Conservation (phyloP, 805 yeast genomes). For the Metschnikowia orientalis region DNA sequence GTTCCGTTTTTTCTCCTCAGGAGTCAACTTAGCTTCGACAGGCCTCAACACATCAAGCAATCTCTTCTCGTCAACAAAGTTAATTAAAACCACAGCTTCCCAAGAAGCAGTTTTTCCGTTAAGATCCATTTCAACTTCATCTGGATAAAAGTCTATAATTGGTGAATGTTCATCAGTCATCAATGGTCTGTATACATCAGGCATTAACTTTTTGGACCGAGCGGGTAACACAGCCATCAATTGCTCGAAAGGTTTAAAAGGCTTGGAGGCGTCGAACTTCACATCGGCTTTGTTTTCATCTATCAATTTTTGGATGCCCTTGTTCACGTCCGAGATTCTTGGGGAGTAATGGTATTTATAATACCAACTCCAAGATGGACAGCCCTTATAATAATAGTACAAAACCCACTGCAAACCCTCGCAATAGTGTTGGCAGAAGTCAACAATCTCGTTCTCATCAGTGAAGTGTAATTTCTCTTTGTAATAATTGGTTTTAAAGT, state of each 20-base stretch:
- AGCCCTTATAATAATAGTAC: constrained; percentile 83
- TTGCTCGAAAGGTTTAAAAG: constrained; percentile 92
- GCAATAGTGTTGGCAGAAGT: constrained; percentile 71
- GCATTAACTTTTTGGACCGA: constrained; percentile 77
- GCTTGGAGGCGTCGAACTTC: constrained; percentile 63
- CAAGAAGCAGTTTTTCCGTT: constrained; percentile 95
- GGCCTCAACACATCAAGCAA: constrained; percentile 71
- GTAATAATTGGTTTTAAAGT: constrained; percentile 87
- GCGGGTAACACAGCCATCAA: constrained; percentile 97
- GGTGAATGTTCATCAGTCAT: constrained; percentile 88
- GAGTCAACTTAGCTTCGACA: constrained; percentile 52
- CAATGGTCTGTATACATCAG: constrained; percentile 67
- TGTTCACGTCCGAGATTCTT: constrained; percentile 78
- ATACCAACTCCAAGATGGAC: constrained; percentile 96
- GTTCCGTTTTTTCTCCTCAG: constrained; percentile 73
- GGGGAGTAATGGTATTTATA: constrained; percentile 90
- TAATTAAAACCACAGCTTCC: constrained; percentile 94
- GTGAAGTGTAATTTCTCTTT: constrained; percentile 72
- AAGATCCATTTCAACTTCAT: constrained; percentile 79
- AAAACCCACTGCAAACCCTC: constrained; percentile 98
- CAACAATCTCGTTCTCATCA: constrained; percentile 55
- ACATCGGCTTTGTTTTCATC: constrained; percentile 31
- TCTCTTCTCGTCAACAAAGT: constrained; percentile 83
- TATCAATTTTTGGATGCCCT: constrained; percentile 60
- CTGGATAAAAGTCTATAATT: constrained; percentile 85